Evolutionary conservation across 1,284 basidiomycete species (phyloP).

Genomic region (Apiotrichum montevideense): DNA sequence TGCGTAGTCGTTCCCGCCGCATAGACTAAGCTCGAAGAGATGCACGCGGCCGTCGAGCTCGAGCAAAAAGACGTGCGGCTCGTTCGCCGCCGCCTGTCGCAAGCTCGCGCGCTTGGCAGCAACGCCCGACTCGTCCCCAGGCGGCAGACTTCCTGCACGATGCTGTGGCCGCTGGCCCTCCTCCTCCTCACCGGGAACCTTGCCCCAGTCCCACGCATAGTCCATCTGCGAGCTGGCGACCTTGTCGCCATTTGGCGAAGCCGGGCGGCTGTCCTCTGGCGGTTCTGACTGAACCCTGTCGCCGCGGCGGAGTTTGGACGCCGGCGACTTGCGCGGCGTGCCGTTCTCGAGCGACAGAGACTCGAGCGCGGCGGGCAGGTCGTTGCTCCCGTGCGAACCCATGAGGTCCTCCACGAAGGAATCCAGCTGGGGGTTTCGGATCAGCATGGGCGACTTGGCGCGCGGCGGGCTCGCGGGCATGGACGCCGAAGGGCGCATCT

Average conservation of each 20-base stretch:
- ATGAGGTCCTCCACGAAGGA: slow-evolving; percentile 16
- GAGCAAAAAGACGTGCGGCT: slow-evolving; percentile 50
- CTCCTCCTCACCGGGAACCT: slow-evolving; percentile 17
- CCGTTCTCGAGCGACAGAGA: slow-evolving; percentile 11
- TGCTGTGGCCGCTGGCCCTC: not conserved
- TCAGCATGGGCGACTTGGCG: slow-evolving; percentile 1
- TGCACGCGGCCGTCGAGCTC: slow-evolving; percentile 44
- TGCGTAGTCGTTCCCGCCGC: slow-evolving; percentile 36
- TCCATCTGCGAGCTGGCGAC: slow-evolving; percentile 23
- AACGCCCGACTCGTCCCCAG: not conserved
- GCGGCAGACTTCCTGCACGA: slow-evolving; percentile 9
- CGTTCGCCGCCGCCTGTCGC: slow-evolving; percentile 43
- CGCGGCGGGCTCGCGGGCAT: slow-evolving; percentile 2
- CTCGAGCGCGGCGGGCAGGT: slow-evolving; percentile 8
- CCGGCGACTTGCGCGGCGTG: not conserved
- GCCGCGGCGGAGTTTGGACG: not conserved
- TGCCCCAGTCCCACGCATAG: slow-evolving; percentile 45
- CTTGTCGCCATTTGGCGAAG: slow-evolving; percentile 7
- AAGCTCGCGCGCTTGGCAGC: slow-evolving; percentile 20
- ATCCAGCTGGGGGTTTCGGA: slow-evolving; percentile 1
- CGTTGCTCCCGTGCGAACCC: slow-evolving; percentile 2
- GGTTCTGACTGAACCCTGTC: slow-evolving; percentile 15
- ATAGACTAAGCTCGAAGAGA: slow-evolving; percentile 51
- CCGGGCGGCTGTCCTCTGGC: slow-evolving; percentile 12
- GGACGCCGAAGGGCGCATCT: not conserved